Conservation (phyloP, 1,284 basidiomycete genomes). For the Boletus smithii region DNA sequence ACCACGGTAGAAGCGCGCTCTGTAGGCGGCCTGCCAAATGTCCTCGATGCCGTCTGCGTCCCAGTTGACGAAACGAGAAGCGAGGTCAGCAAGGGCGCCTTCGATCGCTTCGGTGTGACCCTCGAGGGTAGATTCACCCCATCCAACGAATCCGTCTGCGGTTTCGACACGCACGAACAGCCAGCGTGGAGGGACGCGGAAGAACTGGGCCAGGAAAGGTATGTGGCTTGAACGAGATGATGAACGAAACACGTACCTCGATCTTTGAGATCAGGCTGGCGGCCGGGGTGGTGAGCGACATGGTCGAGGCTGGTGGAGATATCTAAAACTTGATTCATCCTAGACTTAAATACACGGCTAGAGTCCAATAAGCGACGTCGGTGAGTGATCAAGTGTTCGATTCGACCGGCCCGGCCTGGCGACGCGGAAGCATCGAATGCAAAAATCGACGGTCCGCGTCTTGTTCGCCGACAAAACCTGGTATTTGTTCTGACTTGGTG, state of each 20-base stretch:
- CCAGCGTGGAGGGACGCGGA: conserved; percentile 74
- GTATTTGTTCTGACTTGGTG: too few relatives aligned
- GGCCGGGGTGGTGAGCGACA: conserved; percentile 19
- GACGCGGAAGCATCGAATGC: too few relatives aligned
- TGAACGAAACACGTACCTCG: conserved; percentile 11
- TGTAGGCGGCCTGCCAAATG: conserved; percentile 65
- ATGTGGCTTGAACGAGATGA: not conserved
- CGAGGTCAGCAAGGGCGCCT: conserved; percentile 63
- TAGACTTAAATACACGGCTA: not conserved
- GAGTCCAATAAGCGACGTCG: too few relatives aligned
- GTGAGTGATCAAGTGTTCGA: conserved; percentile 5
- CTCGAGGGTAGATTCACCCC: conserved; percentile 66
- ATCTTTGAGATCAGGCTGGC: conserved; percentile 23
- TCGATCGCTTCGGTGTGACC: conserved; percentile 77
- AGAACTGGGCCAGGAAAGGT: conserved; percentile 40
- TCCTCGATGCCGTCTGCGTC: conserved; percentile 71
- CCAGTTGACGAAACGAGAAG: conserved; percentile 61
- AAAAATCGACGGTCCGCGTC: too few relatives aligned
- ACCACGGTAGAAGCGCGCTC: conserved; percentile 70
- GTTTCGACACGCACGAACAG: conserved; percentile 75
- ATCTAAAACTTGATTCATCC: not conserved
- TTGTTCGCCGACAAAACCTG: too few relatives aligned
- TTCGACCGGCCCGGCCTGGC: not conserved
- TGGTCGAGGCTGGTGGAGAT: conserved; percentile 1
- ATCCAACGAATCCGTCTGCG: conserved; percentile 64